A percentile compares a stretch with the other conserved stretches of the same genome.
phyloP scores from a whole-genome alignment of 495 filamentous ascomycete species.

The Lentithecium fluviatile region DNA sequence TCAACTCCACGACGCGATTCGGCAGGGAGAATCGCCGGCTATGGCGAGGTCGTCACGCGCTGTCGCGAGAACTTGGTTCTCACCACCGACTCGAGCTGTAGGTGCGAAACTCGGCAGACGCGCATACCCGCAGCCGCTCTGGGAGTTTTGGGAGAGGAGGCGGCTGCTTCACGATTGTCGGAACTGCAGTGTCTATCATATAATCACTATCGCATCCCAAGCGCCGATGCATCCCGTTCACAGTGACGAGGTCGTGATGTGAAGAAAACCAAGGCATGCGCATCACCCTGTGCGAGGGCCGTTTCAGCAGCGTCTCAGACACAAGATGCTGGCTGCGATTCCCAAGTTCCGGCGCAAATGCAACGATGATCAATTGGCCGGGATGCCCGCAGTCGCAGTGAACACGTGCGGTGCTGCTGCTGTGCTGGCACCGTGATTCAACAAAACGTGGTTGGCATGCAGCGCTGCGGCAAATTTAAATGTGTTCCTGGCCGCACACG shows the following conservation, averaged over 20 bases:
- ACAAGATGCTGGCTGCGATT: neutral
- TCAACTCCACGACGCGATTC: neutral
- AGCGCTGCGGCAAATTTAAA: no score
- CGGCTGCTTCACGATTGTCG: neutral
- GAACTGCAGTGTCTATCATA: neutral
- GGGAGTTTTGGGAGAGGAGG: no score
- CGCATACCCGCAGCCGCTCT: no score
- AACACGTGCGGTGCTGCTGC: conserved; percentile 11
- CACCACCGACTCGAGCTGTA: no score
- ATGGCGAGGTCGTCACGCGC: neutral
- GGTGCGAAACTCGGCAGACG: neutral
- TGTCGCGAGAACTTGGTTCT: neutral
- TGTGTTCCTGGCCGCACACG: neutral
- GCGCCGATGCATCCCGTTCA: conserved; percentile 1
- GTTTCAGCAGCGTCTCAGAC: conserved; percentile 34
- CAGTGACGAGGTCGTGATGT: neutral
- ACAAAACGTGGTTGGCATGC: conserved; percentile 10
- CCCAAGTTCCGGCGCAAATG: neutral
- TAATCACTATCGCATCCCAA: neutral
- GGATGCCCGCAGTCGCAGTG: neutral
- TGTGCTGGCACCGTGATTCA: conserved; percentile 2
- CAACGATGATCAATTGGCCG: no score
- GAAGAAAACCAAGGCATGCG: neutral
- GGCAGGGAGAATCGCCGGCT: neutral
- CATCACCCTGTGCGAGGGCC: conserved; percentile 9